Evolutionary conservation across 2,329 filamentous ascomycete species (phyloP), one percentile per base, ranked within the genome.

Genomic region (Zalaria obscura): DNA sequence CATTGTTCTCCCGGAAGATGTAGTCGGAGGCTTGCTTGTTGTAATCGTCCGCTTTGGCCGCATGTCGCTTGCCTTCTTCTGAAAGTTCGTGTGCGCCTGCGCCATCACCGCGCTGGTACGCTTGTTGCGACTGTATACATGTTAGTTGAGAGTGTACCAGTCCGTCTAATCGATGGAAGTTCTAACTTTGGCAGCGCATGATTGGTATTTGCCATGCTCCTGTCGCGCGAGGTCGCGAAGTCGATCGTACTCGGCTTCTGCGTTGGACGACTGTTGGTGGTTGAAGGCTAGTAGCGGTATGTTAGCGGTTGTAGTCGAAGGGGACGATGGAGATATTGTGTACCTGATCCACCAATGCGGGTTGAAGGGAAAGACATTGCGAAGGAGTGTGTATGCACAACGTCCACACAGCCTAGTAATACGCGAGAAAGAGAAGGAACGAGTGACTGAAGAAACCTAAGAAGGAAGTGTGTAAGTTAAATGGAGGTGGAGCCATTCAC

Each of bases 1-100:
- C 79, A 59, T 96, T 96, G 68, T 95, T 95, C 65, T 89, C 86
- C 34, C 87, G 80, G 68, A 98, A 95, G 58, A 96, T 96, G 62
- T 76, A 93, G 45, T 95, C 84, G 45, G 84, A 85, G 1, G 91
- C 91, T 62, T 94, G 86, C 49, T 75, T 78, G 69, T 95, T 95
- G 67, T 87, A 93, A 45, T 80, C 70, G 50, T 93, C 85, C 76
- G 93, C 91, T 58, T 81, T 75, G 44, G 77, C 75, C 35, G 80
- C 87, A 61, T 96, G 88, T 36, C 68, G 63, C 64, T 96, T 94
- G 56, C 83, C 85, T 62, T 93, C 76, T 54, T 91, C 78, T 33
- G 81, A 88, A 40, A 94, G 73, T 42, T 83, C 67, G 61, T 95
- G 87, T 39, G 91, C 91, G n/a, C 59, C 67, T 11, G 75, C 85